Base-by-base conservation (phyloP, 169 alveolate genomes). In the Pseudocohnilembus persalinus region DNA sequence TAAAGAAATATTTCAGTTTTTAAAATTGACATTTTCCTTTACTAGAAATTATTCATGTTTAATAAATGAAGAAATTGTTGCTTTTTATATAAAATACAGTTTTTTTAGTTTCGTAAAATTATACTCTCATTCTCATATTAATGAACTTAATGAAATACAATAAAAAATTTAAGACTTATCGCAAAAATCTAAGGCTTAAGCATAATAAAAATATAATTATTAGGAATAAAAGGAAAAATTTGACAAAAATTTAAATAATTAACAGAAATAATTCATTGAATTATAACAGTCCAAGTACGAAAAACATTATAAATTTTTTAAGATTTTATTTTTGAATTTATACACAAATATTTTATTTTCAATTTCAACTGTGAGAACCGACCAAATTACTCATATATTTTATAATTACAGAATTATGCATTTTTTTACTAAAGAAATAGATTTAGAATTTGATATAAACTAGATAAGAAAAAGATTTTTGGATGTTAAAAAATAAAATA, bases 391-490 rank as follows among this genome's bases (percentile, higher is more conserved):
- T 15, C 91, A 94, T 79, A 95, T 91, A 81, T 89, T 96, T 76
- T 94, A 90, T 74, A 90, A 96, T 74, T 94, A 93, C 74, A 91
- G 95, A 77, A 94, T 96, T 29, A 91, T 96, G 11, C 96, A 93
- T 73, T 96, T 94, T 78, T 84, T 94, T 0, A 90, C 96, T 26
- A 87, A 92, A 80, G 98, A 96, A 82, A 93, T 96, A 20, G 96
- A 94, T 83, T 87, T 96, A 63, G 98, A 96, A 77, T 94, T 86
- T 88, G 98, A 96, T 81, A 85, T 93, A 32, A 92, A 89, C 77
- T 84, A 85, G 82, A 89, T 81, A 74, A 88, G 92, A 84, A 82
- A 76, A 31, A 76, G 80, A 11, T 81, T 72, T 81, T 29, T 81
- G 31, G 72, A 81, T 68, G 31, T 73, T 0, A 73, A 74, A 65